These are phyloP conservation scores for Papiliotrema terrestris DNA, from an alignment of 1,284 basidiomycete species.

Conservation along the genomic window DNA sequence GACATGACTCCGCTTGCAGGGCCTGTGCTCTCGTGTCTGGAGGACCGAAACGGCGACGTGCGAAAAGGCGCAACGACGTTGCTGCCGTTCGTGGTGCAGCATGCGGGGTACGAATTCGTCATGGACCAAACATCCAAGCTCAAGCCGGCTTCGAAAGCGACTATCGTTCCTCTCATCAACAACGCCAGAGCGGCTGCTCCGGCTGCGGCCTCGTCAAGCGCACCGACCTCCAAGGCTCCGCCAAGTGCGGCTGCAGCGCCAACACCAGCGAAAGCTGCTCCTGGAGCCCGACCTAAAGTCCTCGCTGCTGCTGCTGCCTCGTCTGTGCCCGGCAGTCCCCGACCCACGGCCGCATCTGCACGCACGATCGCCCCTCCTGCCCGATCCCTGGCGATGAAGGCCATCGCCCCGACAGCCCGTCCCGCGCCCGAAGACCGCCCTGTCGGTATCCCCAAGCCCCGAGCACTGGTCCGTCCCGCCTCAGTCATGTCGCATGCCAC, in stretches of 20 bases:
- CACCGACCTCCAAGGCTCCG: conserved; percentile 41
- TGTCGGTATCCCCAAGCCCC: conserved; percentile 24
- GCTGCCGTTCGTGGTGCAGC: conserved; percentile 72
- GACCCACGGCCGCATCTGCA: conserved; percentile 15
- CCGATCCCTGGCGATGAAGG: conserved; percentile 44
- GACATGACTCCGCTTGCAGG: conserved; percentile 72
- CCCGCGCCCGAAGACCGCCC: conserved; percentile 31
- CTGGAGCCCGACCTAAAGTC: conserved; percentile 20
- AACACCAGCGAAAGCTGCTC: conserved; percentile 23
- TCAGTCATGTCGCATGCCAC: conserved; percentile 27
- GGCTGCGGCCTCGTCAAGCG: conserved; percentile 52
- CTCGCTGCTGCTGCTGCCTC: conserved; percentile 1
- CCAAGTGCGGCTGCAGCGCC: conserved; percentile 2
- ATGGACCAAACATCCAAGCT: conserved; percentile 79
- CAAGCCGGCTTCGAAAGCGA: conserved; percentile 85
- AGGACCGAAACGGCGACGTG: conserved; percentile 88
- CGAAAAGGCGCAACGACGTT: conserved; percentile 84
- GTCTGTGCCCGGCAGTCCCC: conserved; percentile 21
- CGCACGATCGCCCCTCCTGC: conserved; percentile 24
- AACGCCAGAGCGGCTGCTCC: conserved; percentile 49
- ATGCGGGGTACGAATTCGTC: conserved; percentile 78
- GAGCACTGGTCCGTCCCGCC: conserved; percentile 20
- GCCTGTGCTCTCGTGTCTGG: conserved; percentile 74
- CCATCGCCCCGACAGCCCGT: conserved; percentile 31
- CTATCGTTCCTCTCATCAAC: conserved; percentile 84